These are phyloP conservation scores for Arxiozyma bovina DNA, from an alignment of 1,139 yeast species.

Conservation along the genomic window DNA sequence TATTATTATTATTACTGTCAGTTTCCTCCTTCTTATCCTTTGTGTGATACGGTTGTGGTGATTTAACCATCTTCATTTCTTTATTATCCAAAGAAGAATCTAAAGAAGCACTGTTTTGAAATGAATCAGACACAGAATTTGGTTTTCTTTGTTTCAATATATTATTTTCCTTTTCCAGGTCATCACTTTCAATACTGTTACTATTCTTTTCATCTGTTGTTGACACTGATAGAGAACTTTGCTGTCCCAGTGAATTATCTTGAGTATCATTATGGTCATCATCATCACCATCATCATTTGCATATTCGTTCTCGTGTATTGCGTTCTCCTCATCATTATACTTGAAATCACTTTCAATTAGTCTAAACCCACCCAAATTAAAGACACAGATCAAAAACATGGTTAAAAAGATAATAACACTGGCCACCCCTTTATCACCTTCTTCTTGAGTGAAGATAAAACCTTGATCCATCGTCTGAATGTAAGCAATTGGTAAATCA, in stretches of 20 bases:
- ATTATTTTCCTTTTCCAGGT: background rate
- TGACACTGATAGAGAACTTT: background rate
- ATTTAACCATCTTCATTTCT: background rate
- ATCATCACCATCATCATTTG: background rate
- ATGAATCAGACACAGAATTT: background rate
- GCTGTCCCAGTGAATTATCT: background rate
- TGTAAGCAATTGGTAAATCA: conserved; percentile 85
- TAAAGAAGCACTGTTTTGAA: background rate
- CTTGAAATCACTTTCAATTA: conserved; percentile 62
- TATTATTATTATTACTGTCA: background rate
- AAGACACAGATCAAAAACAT: conserved; percentile 64
- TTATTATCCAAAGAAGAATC: background rate
- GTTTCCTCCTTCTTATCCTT: background rate
- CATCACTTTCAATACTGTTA: background rate
- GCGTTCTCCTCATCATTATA: conserved; percentile 28
- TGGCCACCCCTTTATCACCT: conserved; percentile 76
- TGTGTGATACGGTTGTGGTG: background rate
- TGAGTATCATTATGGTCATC: background rate
- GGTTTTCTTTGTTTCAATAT: background rate
- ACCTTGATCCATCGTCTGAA: conserved; percentile 70
- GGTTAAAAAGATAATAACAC: conserved; percentile 70
- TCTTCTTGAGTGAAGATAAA: conserved; percentile 49
- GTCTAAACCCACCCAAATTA: conserved; percentile 65
- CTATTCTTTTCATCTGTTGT: background rate
- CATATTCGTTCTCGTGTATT: conserved; percentile 7